These are phyloP conservation scores for Sporothrix humicola DNA, from an alignment of 2,329 filamentous ascomycete genomes.

Conservation along the genomic window DNA sequence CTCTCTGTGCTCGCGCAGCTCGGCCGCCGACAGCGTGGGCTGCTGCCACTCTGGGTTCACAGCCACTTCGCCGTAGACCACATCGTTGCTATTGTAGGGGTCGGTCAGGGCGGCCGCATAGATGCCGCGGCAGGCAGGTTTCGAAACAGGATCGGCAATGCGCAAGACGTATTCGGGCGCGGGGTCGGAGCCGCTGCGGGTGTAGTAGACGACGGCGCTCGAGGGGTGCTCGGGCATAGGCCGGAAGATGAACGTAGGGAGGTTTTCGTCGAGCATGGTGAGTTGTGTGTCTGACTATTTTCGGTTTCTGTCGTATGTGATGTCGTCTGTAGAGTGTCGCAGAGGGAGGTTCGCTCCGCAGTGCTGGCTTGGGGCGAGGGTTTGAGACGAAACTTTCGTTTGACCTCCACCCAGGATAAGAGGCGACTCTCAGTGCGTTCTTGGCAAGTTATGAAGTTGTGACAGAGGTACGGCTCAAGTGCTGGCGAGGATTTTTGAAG, in stretches of 20 bases:
- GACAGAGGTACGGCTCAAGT: neutral
- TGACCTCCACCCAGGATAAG: neutral
- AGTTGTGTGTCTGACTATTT: neutral
- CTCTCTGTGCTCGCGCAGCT: slow-evolving; percentile 65
- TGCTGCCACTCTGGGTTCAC: slow-evolving; percentile 86
- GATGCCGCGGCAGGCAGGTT: slow-evolving; percentile 72
- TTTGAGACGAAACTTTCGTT: neutral
- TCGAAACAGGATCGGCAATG: slow-evolving; percentile 71
- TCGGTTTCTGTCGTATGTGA: too few species aligned
- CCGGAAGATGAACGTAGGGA: slow-evolving; percentile 72
- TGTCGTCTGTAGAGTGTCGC: too few species aligned
- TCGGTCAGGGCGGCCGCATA: slow-evolving; percentile 89
- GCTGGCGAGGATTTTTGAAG: neutral
- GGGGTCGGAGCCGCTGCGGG: slow-evolving; percentile 80
- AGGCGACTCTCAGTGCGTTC: neutral
- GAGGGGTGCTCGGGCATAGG: slow-evolving; percentile 59
- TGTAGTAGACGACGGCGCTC: slow-evolving; percentile 63
- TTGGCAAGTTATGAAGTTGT: neutral
- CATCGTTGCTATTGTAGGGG: slow-evolving; percentile 71
- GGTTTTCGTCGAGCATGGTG: slow-evolving; percentile 87
- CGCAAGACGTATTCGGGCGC: slow-evolving; percentile 79
- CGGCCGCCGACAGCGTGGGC: slow-evolving; percentile 78
- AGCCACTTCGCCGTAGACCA: slow-evolving; percentile 86
- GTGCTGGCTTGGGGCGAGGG: neutral
- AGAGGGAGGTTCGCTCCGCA: neutral